Conservation (phyloP, 83 land plant genomes). For the Diphasiastrum complanatum region DNA sequence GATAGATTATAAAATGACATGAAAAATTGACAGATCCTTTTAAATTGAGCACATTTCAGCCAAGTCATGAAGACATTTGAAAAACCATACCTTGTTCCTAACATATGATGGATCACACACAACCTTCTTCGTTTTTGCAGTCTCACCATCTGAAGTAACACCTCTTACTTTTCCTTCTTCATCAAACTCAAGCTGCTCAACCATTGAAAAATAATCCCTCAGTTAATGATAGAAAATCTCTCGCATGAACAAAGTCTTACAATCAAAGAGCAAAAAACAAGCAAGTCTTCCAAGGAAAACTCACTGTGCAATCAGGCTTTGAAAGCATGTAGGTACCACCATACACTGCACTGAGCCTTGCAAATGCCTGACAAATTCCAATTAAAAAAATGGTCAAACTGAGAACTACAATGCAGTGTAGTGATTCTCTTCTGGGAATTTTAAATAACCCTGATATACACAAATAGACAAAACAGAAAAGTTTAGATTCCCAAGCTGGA, state of each 20-base stretch:
- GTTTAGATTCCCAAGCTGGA: background rate
- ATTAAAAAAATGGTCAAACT: background rate
- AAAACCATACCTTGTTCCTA: constrained; percentile 66
- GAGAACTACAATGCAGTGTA: no score
- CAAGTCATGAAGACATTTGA: background rate
- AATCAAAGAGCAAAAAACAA: background rate
- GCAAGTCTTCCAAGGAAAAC: background rate
- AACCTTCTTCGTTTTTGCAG: constrained; percentile 83
- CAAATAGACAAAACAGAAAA: background rate
- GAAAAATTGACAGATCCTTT: no score
- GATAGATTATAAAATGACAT: no score
- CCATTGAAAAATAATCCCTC: no score
- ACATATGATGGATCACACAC: constrained; percentile 91
- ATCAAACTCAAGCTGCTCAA: constrained; percentile 75
- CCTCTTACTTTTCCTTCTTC: constrained; percentile 73
- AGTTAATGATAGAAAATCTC: no score
- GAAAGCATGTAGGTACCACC: constrained; percentile 95
- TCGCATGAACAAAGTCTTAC: no score
- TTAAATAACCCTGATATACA: background rate
- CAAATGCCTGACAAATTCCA: constrained; percentile 56
- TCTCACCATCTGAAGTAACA: constrained; percentile 93
- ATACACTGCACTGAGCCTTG: constrained; percentile 88
- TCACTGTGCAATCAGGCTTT: constrained; percentile 93
- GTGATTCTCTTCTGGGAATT: no score
- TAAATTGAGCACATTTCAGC: no score